phyloP scores from a whole-genome alignment of 1,284 basidiomycete species.

The Volvariella surrecta region DNA sequence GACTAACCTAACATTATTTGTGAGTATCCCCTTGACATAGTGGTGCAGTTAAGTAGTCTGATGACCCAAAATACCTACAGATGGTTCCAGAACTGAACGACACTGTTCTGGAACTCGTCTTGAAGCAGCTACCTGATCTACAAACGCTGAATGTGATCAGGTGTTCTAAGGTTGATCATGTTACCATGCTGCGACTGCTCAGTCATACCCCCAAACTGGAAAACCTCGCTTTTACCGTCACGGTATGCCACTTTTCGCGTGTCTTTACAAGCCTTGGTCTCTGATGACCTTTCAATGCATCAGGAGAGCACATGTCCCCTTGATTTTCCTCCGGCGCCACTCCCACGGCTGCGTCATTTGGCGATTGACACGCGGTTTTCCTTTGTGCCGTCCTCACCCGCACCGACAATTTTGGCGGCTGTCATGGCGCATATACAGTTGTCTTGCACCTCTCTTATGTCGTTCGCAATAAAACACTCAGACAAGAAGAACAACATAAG shows the following conservation, averaged over 20 bases:
- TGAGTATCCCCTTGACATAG: conserved; percentile 22
- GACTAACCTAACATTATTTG: conserved; percentile 46
- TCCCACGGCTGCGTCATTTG: conserved; percentile 40
- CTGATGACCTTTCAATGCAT: not conserved
- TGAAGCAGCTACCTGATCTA: conserved; percentile 42
- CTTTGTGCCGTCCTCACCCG: conserved; percentile 19
- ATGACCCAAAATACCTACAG: conserved; percentile 23
- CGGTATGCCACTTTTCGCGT: conserved; percentile 26
- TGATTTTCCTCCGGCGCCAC: conserved; percentile 22
- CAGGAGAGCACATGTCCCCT: conserved; percentile 32
- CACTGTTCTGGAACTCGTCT: conserved; percentile 34
- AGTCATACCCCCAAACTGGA: conserved; percentile 42
- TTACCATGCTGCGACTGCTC: conserved; percentile 34
- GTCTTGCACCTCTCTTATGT: conserved; percentile 32
- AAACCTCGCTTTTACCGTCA: conserved; percentile 48
- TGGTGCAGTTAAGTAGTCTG: not conserved
- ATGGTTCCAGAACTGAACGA: conserved; percentile 46
- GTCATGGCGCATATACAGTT: conserved; percentile 28
- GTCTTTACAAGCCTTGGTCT: conserved; percentile 1
- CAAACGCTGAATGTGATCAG: conserved; percentile 48
- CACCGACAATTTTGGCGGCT: conserved; percentile 26
- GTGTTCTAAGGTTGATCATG: conserved; percentile 48
- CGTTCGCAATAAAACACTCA: conserved; percentile 41
- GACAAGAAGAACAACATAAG: conserved; percentile 31
- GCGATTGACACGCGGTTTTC: conserved; percentile 41